Percentiles rank a stretch among this genome's conserved stretches.
phyloP scores from a whole-genome alignment of 129 eudicot species.

The Rutidosis leptorrhynchoides region DNA sequence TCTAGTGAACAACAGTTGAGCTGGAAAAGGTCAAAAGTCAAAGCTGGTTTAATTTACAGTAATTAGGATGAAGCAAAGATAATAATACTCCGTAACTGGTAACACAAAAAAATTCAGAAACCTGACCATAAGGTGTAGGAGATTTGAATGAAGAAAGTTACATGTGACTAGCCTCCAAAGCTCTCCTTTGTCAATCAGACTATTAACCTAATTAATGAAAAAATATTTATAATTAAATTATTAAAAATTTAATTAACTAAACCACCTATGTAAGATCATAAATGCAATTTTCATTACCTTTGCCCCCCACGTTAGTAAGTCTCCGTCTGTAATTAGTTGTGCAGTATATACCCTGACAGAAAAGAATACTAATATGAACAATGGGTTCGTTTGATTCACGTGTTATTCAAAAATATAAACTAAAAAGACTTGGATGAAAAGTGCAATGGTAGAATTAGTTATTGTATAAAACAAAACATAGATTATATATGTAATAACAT shows the following conservation, averaged over 20 bases:
- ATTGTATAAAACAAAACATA: neutral
- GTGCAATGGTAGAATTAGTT: neutral
- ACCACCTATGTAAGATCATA: conserved; percentile 8
- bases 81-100: conserved; percentile 9
- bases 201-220: conserved; percentile 66
- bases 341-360: conserved; percentile 59
- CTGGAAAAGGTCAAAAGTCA: conserved; percentile 51
- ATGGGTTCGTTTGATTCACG: too few relatives aligned
- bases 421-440: too few relatives aligned
- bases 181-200: conserved; percentile 82
- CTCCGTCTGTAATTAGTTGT: conserved; percentile 63
- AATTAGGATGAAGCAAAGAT: neutral
- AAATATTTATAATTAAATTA: conserved; percentile 10
- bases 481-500: neutral
- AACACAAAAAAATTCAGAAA: conserved; percentile 27
- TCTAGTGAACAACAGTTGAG: conserved; percentile 82
- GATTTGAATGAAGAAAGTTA: conserved; percentile 80
- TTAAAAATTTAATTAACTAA: neutral
- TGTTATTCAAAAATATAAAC: too few relatives aligned
- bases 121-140: conserved; percentile 85
- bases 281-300: conserved; percentile 50
- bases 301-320: conserved; percentile 77
- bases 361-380: conserved; percentile 1
- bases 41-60: too few relatives aligned
- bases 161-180: conserved; percentile 83